Evolutionary conservation across 2,329 filamentous ascomycete species (phyloP).

Genomic region (Bertia moriformis): DNA sequence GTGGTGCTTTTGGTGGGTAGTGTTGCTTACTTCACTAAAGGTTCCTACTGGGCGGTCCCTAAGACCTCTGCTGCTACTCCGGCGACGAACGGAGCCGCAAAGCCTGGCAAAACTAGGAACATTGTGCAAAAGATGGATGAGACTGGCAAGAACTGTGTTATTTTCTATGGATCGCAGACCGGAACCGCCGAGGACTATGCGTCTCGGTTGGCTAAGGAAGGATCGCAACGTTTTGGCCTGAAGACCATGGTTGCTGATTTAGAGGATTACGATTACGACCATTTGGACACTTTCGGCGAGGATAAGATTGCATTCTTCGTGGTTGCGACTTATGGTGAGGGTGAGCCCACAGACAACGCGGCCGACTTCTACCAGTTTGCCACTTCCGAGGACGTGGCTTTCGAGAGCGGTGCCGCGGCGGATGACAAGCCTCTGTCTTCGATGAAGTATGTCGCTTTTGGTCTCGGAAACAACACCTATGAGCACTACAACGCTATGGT

Average conservation of each 20-base stretch:
- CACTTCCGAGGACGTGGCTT: slow-evolving; percentile 7
- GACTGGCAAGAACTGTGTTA: slow-evolving; percentile 11
- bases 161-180: slow-evolving; percentile 33
- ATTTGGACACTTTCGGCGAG: slow-evolving; percentile 12
- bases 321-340: slow-evolving; percentile 23
- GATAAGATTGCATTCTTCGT: slow-evolving; percentile 17
- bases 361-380: slow-evolving; percentile 13
- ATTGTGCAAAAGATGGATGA: slow-evolving; percentile 1
- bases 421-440: slow-evolving; percentile 3
- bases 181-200: slow-evolving; percentile 28
- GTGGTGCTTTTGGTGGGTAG: slow-evolving; percentile 1
- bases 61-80: not conserved
- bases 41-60: slow-evolving; percentile 1
- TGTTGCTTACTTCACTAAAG: slow-evolving; percentile 1
- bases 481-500: slow-evolving; percentile 20
- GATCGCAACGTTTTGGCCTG: slow-evolving; percentile 20
- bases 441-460: slow-evolving; percentile 19
- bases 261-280: slow-evolving; percentile 28
- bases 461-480: slow-evolving; percentile 22
- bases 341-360: slow-evolving; percentile 23
- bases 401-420: not conserved
- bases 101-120: not conserved
- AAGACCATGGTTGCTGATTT: slow-evolving; percentile 24
- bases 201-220: slow-evolving; percentile 21
- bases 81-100: not conserved